Base-by-base conservation (phyloP, 495 filamentous ascomycete species). In the Aspergillus baeticus region DNA sequence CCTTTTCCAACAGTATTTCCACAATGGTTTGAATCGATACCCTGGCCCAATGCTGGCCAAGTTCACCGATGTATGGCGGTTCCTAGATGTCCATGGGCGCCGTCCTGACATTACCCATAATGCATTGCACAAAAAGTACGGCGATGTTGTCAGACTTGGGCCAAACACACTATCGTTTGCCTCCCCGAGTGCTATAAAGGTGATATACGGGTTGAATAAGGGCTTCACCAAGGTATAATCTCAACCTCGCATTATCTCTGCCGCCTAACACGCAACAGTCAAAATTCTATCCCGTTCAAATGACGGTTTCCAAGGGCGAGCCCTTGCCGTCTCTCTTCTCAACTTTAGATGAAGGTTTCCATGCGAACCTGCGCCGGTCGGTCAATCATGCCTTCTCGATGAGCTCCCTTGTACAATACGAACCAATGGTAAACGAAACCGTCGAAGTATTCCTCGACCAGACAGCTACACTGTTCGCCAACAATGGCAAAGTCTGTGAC, bases 151-250 rank as follows among this genome's bases (percentile, higher is more conserved):
- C 5, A 81, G 88, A 26, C 67, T 91, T 11, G 85, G 87, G 3
- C 88, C 88, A 11, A 84, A 87, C 55, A 74, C 76, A 1, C 67
- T 20, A 44, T 87, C 86, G 0, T 87, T 91, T 58, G 76, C 81
- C 4, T 81, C 89, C 60, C 86, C 88, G 0, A 76, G 77, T 47
- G 84, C 86, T 11, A 69, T 91, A 43, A 89, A 87, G 64, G 76
- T 77, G 7, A 92, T 94, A 23, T 94, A 92, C 63, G 87, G 90
- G 1, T 74, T 92, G 53, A 91, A 91, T 63, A 91, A 91, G 68
- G 87, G 87, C n/a, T 90, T 90, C 64, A 75, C 73, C 53, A 93
- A 92, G 79, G 86, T 89, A 56, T 41, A 68, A 10, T 26, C n/a
- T 6, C 18, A 1, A 38, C 1, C 35, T 20, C 6, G n/a, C 35